Conservation (phyloP, 352 stramenopile species). For the Phytophthora sp. region DNA sequence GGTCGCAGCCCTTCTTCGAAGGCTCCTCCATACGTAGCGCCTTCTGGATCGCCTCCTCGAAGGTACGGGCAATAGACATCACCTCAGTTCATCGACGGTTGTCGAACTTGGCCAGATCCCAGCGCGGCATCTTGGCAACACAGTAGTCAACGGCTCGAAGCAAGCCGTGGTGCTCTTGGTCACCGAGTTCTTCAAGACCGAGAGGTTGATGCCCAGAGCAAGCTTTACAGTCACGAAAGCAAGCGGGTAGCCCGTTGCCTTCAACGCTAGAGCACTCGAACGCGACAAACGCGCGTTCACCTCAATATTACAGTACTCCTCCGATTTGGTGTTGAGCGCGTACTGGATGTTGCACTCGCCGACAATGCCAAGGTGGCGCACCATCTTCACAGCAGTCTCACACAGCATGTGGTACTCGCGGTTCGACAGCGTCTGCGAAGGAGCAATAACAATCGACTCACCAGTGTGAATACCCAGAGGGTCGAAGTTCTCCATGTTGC, state of each 20-base stretch:
- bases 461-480: conserved; percentile 97
- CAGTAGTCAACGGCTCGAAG: conserved; percentile 99
- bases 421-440: conserved; percentile 97
- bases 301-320: conserved; percentile 99
- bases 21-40: conserved; percentile 97
- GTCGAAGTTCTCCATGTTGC: conserved; percentile 99
- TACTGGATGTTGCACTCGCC: conserved; percentile 99
- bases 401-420: conserved; percentile 98
- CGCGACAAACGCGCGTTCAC: conserved; percentile 98
- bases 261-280: conserved; percentile 98
- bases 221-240: conserved; percentile 99
- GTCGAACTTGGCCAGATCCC: conserved; percentile 97
- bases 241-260: conserved; percentile 98
- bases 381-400: conserved; percentile 95
- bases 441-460: conserved; percentile 98
- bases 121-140: conserved; percentile 97
- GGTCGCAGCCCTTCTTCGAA: conserved; percentile 86
- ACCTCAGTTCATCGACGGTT: conserved; percentile 97
- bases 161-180: conserved; percentile 97
- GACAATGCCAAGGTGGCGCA: conserved; percentile 97
- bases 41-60: conserved; percentile 98
- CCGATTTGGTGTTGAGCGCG: conserved; percentile 93
- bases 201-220: conserved; percentile 94
- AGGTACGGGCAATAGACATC: conserved; percentile 96
- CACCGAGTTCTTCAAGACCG: conserved; percentile 95